Base-by-base conservation (phyloP, 2,329 filamentous ascomycete species). In the Leptoxyphium fumago region DNA sequence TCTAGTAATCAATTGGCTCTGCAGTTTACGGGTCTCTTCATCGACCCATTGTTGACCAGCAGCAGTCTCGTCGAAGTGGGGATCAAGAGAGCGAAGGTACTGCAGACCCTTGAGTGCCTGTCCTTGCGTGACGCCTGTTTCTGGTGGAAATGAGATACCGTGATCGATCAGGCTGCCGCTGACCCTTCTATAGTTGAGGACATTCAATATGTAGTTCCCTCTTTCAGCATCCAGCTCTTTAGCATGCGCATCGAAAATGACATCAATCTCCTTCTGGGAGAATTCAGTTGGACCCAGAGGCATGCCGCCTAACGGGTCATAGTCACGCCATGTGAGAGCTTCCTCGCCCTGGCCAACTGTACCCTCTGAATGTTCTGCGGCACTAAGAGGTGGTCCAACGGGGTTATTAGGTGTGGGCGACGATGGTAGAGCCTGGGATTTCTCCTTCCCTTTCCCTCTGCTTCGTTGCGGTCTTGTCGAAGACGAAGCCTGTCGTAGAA, bases 151-250 rank as follows among this genome's bases (percentile, higher is more conserved):
- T 11, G 54, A 50, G 28, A 62, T 18, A 8, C 60, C 59, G 9
- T 52, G 44, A 43, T 64, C 60, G 13, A 63, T 62, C 36, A 64
- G 48, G n/a, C 58, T 55, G 2, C 61, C 61, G 6, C 59, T 62
- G 42, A 57, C 46, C 29, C 61, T 51, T 30, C 61, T 51, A 52
- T 59, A 63, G 43, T 64, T 52, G 52, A 64, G 54, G 3, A 63
- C 53, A 13, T 51, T 55, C n/a, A 64, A 44, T 9, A 63, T 55
- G 39, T 61, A 60, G 40, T 62, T 63, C 38, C 59, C 61, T 2
- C 47, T 55, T 6, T 62, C 60, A 15, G 38, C 46, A 40, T 58
- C 54, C 10, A 60, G 40, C 13, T 54, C 45, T 21, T 55, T 47
- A 36, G 32, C 4, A 4, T 9, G 11, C n/a, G 45, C 46, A 26